Conservation (phyloP, 257 asterid species). For the Salvia miltiorrhiza region DNA sequence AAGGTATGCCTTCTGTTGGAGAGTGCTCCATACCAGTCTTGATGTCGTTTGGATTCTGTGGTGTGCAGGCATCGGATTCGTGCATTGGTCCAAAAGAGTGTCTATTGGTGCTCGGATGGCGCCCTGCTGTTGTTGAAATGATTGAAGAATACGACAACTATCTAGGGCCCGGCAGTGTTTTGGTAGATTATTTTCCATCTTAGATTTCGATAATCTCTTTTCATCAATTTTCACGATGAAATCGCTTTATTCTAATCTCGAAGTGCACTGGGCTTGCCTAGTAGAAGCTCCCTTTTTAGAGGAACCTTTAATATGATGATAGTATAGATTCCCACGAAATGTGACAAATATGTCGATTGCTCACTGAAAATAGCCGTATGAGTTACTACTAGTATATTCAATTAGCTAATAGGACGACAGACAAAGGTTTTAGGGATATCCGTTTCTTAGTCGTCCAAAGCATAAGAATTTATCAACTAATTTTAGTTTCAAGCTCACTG, state of each 20-base stretch:
- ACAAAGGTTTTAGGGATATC: neutral
- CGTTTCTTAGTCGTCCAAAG: neutral
- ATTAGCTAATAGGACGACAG: neutral
- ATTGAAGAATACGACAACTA: conserved; percentile 89
- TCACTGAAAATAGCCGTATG: neutral
- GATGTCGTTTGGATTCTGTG: conserved; percentile 18
- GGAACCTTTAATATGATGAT: too few relatives aligned
- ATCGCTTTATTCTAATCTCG: neutral
- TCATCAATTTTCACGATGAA: neutral
- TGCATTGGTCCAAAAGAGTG: conserved; percentile 77
- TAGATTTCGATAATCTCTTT: neutral
- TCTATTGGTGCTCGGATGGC: conserved; percentile 91
- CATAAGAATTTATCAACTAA: neutral
- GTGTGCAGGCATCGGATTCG: conserved; percentile 66
- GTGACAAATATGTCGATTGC: neutral
- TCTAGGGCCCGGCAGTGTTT: conserved; percentile 86
- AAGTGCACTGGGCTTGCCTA: neutral
- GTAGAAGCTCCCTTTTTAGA: too few relatives aligned
- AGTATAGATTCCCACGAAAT: too few relatives aligned
- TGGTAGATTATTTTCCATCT: conserved; percentile 45
- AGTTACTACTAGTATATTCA: neutral
- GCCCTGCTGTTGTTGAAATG: conserved; percentile 80
- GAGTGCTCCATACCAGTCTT: too few relatives aligned
- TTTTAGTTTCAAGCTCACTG: neutral
- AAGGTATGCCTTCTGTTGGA: conserved; percentile 46